Evolutionary conservation across 495 filamentous ascomycete genomes (phyloP), one percentile per base, ranked within the genome.

Genomic region (Hyphodiscus hymeniophilus): DNA sequence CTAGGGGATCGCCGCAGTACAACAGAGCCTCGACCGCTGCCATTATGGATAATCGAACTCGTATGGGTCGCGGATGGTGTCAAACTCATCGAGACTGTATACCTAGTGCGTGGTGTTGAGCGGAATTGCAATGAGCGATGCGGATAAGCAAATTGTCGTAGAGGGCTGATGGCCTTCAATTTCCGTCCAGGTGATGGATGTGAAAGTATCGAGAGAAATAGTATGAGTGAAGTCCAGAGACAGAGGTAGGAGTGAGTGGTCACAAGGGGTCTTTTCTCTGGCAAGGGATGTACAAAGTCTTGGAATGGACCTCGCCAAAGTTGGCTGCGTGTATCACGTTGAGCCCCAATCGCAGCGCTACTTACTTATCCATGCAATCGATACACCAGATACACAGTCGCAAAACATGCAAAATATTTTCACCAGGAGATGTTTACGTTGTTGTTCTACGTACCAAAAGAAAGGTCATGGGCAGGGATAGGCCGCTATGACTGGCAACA

Each of bases 11-110:
- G 44, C 15, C 55, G 54, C 44, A 51, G 32, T 35, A 57, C 51
- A 23, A 46, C 18, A 52, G 49, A 50, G 26, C 52, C 48, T 52
- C 52, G 52, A 55, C 58, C 38, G 55, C 50, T 47, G 58, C 58
- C 58, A 61, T 61, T 61, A 41, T 56, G 50, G 45, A 34, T 42
- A 16, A 51, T 54, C 45, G 52, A 56, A 47, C 53, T 59, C 44
- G 45, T 59, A 45, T 39, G 42, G n/a, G 45, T 51, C 33, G 53
- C 42, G 53, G 47, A 48, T 52, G 54, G 21, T 51, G 47, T 52
- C 58, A 57, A 35, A 58, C 55, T 55, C 58, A 61, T 61, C 58
- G 58, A 61, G 44, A 49, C 58, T 61, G 49, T 45, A 24, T 22
- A 28, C 31, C 26, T 26, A 18, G 40, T 34, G 34, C 8, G 20